These are phyloP conservation scores for Misopates orontium DNA, from an alignment of 257 asterid species.

Conservation along the genomic window DNA sequence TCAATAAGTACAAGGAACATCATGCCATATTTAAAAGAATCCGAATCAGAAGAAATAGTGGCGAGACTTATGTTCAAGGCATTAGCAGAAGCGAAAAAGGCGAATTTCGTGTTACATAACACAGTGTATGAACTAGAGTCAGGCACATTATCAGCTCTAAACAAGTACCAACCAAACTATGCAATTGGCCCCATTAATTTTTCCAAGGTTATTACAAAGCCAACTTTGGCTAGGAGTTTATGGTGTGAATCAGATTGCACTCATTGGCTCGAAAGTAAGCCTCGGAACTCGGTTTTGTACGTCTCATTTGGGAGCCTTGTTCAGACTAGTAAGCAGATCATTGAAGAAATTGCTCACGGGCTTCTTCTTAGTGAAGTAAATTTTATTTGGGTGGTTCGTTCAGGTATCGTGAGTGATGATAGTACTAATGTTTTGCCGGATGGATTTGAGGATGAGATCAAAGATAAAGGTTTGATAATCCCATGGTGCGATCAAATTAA, in stretches of 20 bases:
- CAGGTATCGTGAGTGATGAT: conserved; percentile 36
- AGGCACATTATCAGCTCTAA: conserved; percentile 28
- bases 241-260: conserved; percentile 35
- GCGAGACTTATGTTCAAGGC: conserved; percentile 35
- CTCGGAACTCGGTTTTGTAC: conserved; percentile 39
- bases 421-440: conserved; percentile 31
- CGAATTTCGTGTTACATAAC: conserved; percentile 46
- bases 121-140: conserved; percentile 44
- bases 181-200: conserved; percentile 44
- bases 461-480: conserved; percentile 35
- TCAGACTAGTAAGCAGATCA: conserved; percentile 23
- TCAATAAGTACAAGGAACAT: conserved; percentile 43
- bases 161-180: conserved; percentile 26
- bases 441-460: conserved; percentile 27
- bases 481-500: conserved; percentile 47
- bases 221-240: conserved; percentile 28
- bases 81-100: conserved; percentile 35
- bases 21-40: conserved; percentile 41
- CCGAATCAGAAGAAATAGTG: conserved; percentile 25
- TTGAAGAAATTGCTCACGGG: conserved; percentile 38
- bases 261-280: conserved; percentile 36
- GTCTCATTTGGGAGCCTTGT: conserved; percentile 44
- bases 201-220: neutral
- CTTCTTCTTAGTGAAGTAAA: conserved; percentile 36
- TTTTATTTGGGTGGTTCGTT: conserved; percentile 52